Percentiles rank a stretch among this genome's conserved stretches.
Evolutionary conservation across 371 early-diverging fungal species (phyloP).

Genomic region (Haplosporangium sp.): DNA sequence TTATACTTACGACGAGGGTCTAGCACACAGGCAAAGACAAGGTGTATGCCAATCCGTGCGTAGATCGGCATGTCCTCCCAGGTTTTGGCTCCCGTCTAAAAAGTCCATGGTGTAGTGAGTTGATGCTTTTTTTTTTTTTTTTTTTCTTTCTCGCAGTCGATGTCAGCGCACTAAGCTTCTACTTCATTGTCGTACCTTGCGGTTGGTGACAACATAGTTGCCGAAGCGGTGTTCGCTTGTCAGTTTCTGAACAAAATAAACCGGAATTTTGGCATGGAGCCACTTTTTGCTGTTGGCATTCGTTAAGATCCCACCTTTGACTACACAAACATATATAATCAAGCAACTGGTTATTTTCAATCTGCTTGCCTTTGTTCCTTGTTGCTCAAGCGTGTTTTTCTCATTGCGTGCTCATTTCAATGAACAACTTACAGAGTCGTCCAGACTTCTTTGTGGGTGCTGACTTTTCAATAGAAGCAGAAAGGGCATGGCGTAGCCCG

Average conservation of each 20-base stretch:
- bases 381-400: background rate
- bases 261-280: constrained; percentile 37
- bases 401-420: background rate
- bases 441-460: constrained; percentile 18
- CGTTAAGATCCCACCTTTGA: constrained; percentile 51
- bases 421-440: constrained; percentile 31
- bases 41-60: constrained; percentile 66
- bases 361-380: no score
- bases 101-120: background rate
- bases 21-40: constrained; percentile 59
- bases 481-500: constrained; percentile 42
- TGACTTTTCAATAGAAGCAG: constrained; percentile 34
- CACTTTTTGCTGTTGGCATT: constrained; percentile 50
- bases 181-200: constrained; percentile 45
- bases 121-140: background rate
- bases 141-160: background rate
- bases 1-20: constrained; percentile 50
- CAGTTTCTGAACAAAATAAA: constrained; percentile 47
- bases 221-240: constrained; percentile 61
- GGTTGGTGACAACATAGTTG: constrained; percentile 58
- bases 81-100: constrained; percentile 56
- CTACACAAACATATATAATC: constrained; percentile 7
- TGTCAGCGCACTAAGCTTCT: background rate
- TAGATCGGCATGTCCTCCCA: constrained; percentile 69
- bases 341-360: background rate